Percentiles rank a stretch among this genome's conserved stretches.
These are phyloP conservation scores for Solanum aculeatissimum DNA, from an alignment of 305 asterid species.

Conservation along the genomic window DNA sequence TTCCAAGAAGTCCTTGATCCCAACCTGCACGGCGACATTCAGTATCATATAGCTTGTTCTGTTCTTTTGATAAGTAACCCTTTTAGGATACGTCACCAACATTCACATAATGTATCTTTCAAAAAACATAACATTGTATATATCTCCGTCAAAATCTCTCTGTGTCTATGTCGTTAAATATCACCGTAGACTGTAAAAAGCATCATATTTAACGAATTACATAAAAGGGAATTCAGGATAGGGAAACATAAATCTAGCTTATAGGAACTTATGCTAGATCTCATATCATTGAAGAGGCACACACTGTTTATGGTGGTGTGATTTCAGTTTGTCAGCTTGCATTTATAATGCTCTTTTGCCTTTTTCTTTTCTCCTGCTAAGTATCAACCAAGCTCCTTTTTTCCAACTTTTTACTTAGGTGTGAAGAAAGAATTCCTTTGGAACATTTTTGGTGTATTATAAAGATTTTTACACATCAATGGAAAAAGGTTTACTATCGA, in stretches of 20 bases:
- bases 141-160: background rate
- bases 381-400: background rate
- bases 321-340: background rate
- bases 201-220: background rate
- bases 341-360: background rate
- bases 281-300: background rate
- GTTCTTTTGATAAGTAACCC: background rate
- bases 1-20: conserved; percentile 94
- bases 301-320: background rate
- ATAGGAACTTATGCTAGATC: background rate
- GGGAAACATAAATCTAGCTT: background rate
- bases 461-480: background rate
- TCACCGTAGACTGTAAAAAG: background rate
- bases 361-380: background rate
- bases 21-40: conserved; percentile 50
- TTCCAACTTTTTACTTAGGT: background rate
- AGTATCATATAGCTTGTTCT: background rate
- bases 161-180: background rate
- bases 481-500: background rate
- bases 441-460: background rate
- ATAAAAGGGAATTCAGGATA: background rate
- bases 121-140: background rate
- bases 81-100: background rate
- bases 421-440: background rate
- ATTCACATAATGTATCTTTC: background rate